Evolutionary conservation across 257 asterid species (phyloP), one percentile per base, ranked within the genome.

Genomic region (Solanum paucissectum): DNA sequence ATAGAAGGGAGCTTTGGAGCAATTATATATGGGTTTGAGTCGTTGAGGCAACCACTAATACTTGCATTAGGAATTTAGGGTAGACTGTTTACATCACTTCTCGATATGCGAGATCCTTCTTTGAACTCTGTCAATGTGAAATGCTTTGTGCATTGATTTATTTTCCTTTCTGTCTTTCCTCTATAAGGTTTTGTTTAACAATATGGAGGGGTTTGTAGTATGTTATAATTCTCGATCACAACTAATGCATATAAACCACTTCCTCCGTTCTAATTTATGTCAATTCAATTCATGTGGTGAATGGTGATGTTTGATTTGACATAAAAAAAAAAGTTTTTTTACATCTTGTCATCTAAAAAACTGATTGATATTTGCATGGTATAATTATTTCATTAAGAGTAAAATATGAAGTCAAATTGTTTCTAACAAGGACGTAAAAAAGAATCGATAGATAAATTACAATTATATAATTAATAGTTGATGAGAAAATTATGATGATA

Each of bases 51-150:
- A 6, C 9, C 20, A 29, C 3, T 68, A 12, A 1, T 13, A 27
- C 74, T 68, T 68, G 75, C 75, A 12, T 27, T 68, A 12, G 0
- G 9, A 0, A 16, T 52, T 52, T 52, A 16, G 23, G 9, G 1
- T 27, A 66, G 33, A 64, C 0, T 5, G 32, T n/a, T 11, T 25
- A 64, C 4, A 25, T 64, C 9, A n/a, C 9, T 16, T 12, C 0
- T 12, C 13, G 2, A 25, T 29, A 27, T 66, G 36, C 1, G 66
- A 1, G 20, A 3, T 3, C 4, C 4, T 64, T 62, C 0, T n/a
- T 4, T 11, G 4, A 27, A 25, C 16, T 6, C 4, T 12, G 1
- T 0, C 16, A 5, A 66, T 0, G 8, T 25, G 20, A 2, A 0
- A 25, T 66, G 9, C 1, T 66, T 25, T 66, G 36, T 64, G 18